Evolutionary conservation across 2,329 filamentous ascomycete species (phyloP).

Genomic region (Aspergillus calidoustus): DNA sequence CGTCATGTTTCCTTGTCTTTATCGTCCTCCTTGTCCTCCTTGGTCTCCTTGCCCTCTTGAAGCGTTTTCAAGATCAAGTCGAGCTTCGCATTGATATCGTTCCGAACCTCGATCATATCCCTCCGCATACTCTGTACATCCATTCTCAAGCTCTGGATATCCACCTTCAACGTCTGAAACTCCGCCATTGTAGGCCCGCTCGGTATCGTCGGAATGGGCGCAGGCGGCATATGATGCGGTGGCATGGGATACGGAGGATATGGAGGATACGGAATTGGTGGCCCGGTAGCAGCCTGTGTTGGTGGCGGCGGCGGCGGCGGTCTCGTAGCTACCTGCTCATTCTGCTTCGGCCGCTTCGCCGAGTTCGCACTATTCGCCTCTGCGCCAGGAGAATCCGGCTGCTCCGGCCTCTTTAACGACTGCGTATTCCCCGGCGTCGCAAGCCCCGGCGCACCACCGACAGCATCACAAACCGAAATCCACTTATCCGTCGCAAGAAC

Average conservation of each 20-base stretch:
- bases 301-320: background rate
- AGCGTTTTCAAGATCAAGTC: slow-evolving; percentile 9
- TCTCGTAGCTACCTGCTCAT: background rate
- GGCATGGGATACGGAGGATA: background rate
- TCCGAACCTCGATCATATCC: slow-evolving; percentile 9
- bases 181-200: slow-evolving; percentile 6
- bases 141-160: slow-evolving; percentile 11
- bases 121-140: slow-evolving; percentile 10
- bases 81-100: slow-evolving; percentile 9
- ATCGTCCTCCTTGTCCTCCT: background rate
- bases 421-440: background rate
- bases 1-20: background rate
- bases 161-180: slow-evolving; percentile 9
- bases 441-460: background rate
- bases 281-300: background rate
- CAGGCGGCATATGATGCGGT: background rate
- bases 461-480: slow-evolving; percentile 10
- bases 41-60: background rate
- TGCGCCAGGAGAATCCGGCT: background rate
- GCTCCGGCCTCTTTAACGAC: slow-evolving; percentile 4
- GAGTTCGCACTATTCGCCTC: background rate
- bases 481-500: slow-evolving; percentile 16
- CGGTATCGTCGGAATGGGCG: background rate
- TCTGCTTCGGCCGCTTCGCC: slow-evolving; percentile 9
- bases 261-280: background rate